Base-by-base conservation (phyloP, 1,284 basidiomycete species). In the Moesziomyces globuligerus region DNA sequence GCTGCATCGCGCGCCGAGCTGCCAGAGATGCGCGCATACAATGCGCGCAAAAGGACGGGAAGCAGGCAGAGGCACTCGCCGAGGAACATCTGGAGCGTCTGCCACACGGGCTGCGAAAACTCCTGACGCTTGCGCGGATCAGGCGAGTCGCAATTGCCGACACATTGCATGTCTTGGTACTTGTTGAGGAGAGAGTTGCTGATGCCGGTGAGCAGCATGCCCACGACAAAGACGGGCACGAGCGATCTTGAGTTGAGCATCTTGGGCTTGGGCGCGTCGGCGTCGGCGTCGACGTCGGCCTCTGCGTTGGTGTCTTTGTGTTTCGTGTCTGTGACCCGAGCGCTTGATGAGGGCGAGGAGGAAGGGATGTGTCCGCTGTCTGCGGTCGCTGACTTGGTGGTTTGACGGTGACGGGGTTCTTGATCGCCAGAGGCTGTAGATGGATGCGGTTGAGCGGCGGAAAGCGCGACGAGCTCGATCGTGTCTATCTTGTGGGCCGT, bases 131-230 rank as follows among this genome's bases (percentile, higher is more conserved):
- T 48, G 11, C 64, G 39, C 1, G 75, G 74, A 21, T 80, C 76
- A 8, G 55, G 50, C 2, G 71, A 49, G 47, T 71, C 61, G 57
- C 83, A 84, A 56, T 83, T 76, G 48, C 56, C 78, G 21, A 84
- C 81, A 50, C 83, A 84, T 46, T 83, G 83, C 81, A 83, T 82
- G 50, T 84, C 83, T 50, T 83, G 83, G 48, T 72, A 83, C 59
- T 83, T 83, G 26, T 61, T 72, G 58, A 79, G 76, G 23, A 84
- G 52, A 24, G 74, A 76, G 65, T 81, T 81, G 59, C 72, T 52
- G 49, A 82, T 85, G 34, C 86, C 86, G 7, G 85, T 85, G 34
- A 85, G 67, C 57, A 86, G 84, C 85, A 86, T 86, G 53, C 85
- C 85, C 23, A 74, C 80, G 23, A 86, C 84, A 29, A 86, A 79